Evolutionary conservation across 345 rosid species (phyloP), one percentile per base, ranked within the genome.

Genomic region (Pseudoturritis turrita): DNA sequence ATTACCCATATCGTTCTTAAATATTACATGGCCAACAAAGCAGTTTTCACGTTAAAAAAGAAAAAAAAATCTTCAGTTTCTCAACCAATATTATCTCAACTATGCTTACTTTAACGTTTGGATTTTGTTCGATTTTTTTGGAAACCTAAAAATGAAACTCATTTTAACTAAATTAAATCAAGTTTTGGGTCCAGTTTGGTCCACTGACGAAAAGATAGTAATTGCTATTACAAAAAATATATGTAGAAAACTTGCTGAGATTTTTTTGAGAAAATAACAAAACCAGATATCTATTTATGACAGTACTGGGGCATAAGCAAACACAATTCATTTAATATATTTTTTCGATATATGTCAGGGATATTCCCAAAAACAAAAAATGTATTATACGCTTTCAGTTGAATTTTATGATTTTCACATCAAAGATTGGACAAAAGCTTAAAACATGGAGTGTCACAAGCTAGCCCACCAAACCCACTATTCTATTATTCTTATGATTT

Each of bases 371-470:
- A 31, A 40, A 35, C 47, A 28, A 52, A 28, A 46, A 46, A 35
- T 57, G 36, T 75, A 47, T 47, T 65, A 81, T 64, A 66, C 21
- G 26, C 28, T 23, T 33, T 45, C 17, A 11, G 11, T 11, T 21
- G 41, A 26, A 28, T 22, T n/a, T 1, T 53, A 25, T 15, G 45
- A 12, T 59, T 60, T 66, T 17, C 64, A 54, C 59, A 47, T 39
- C 26, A 39, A 72, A 53, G 70, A 5, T 22, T 35, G 56, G 56
- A 33, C 12, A 44, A 43, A 53, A 19, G 56, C 13, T 62, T 17
- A 17, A 12, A 53, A 23, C 47, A 72, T 35, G 37, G 28, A 62
- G n/a, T 44, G 13, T 43, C 39, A 33, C 39, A 72, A 53, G 37
- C 37, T 31, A 15, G 52, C 12, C 53, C 53, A 71, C 43, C 55